A percentile compares a stretch with the other conserved stretches of the same genome.
phyloP scores from a whole-genome alignment of 1,284 basidiomycete genomes.

The Thelephora terrestris region DNA sequence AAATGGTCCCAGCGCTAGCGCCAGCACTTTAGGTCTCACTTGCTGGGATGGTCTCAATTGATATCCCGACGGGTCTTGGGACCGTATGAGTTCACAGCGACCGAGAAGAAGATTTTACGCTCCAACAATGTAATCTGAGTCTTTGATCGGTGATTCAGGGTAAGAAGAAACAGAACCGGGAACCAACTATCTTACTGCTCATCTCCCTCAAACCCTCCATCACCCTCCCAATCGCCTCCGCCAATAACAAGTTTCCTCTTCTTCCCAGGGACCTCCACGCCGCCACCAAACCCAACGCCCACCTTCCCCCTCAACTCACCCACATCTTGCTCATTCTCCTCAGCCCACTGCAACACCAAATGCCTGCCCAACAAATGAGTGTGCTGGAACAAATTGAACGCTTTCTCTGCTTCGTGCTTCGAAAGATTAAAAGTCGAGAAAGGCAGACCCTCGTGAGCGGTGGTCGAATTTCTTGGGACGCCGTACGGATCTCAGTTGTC shows the following conservation, averaged over 20 bases:
- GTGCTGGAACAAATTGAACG: conserved; percentile 76
- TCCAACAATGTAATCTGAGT: no score
- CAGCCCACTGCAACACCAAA: conserved; percentile 90
- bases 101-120: no score
- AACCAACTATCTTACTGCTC: no score
- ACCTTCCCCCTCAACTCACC: conserved; percentile 72
- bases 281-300: conserved; percentile 61
- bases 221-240: conserved; percentile 29
- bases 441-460: conserved; percentile 87
- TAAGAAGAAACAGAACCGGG: no score
- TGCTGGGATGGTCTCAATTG: no score
- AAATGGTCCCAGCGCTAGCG: no score
- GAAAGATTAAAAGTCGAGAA: conserved; percentile 91
- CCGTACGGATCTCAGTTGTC: conserved; percentile 85
- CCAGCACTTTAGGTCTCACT: no score
- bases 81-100: no score
- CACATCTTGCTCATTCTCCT: conserved; percentile 62
- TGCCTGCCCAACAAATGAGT: conserved; percentile 95
- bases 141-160: no score
- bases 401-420: conserved; percentile 79
- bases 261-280: conserved; percentile 55
- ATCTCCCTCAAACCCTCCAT: conserved; percentile 12
- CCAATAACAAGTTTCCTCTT: conserved; percentile 59
- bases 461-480: conserved; percentile 83
- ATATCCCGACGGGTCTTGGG: no score